Evolutionary conservation across 2,329 filamentous ascomycete species (phyloP), one percentile per base, ranked within the genome.

Genomic region (Phialophora macrospora): DNA sequence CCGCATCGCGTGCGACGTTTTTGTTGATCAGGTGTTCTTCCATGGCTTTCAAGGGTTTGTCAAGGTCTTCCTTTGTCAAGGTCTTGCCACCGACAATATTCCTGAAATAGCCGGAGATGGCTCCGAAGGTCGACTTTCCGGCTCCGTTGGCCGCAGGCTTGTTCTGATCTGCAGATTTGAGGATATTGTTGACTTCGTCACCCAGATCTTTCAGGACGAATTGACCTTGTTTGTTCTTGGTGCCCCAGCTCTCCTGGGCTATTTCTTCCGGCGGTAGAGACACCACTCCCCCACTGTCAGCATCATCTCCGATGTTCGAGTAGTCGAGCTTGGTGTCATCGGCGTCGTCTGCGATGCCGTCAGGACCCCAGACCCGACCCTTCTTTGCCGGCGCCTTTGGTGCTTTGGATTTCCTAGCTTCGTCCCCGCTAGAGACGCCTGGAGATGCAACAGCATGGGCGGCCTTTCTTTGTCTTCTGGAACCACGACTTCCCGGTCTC

Each of bases 1-100:
- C 95, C 17, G 95, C 95, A 81, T 98, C 95, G 60, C 92, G 90
- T 0, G 95, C 95, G 30, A 99, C 93, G 74, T 99, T 99, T 83
- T 99, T 99, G 80, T 90, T 89, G 66, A 99, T 80, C 6, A 99
- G 83, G 77, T 98, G 94, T 64, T 97, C 92, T 76, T 97, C 92
- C 92, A 99, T 97, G 34, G 90, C 91, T 79, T 94, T 95, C 81
- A 99, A 88, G 1, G 95, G 91, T 77, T 96, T 96, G 68, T 92
- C 90, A 24, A 99, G 84, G 74, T 98, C 94, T 70, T 90, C 87
- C 76, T 93, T 91, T 1, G 92, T 96, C 74, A 99, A 81, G 0
- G 90, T 92, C 82, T 97, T 97, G 69, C 96, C 95, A 62, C 95
- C 95, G 0, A 99, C 90, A 46, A 99, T 90, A 75, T 97, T 98